phyloP scores from a whole-genome alignment of 108 stramenopile genomes.

The Chaetoceros tenuissimus region DNA sequence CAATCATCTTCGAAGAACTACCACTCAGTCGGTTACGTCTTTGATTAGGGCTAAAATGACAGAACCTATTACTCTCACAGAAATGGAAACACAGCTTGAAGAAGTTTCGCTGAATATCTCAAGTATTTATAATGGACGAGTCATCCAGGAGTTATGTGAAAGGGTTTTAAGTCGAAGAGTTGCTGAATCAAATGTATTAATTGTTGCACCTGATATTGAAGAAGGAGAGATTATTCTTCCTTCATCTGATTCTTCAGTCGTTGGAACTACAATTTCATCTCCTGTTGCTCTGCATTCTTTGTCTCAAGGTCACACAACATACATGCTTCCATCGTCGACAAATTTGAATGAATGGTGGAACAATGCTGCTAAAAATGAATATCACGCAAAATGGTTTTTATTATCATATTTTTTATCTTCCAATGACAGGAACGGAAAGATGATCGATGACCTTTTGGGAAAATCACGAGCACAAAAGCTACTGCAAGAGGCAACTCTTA shows the following conservation, averaged over 20 bases:
- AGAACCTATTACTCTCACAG: too few species aligned
- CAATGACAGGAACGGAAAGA: too few species aligned
- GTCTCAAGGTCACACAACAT: constrained; percentile 13
- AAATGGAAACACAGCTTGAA: too few species aligned
- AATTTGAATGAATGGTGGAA: constrained; percentile 24
- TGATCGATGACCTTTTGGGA: constrained; percentile 5
- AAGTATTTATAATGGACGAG: too few species aligned
- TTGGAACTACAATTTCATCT: constrained; percentile 8
- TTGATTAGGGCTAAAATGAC: too few species aligned
- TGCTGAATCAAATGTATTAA: constrained; percentile 29
- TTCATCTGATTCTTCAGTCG: constrained; percentile 8
- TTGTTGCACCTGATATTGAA: constrained; percentile 20
- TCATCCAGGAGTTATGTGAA: constrained; percentile 27
- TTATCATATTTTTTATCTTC: constrained; percentile 13
- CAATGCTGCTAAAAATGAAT: not conserved
- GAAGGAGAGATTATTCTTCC: not conserved
- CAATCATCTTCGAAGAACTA: too few species aligned
- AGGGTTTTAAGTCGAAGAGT: constrained; percentile 30
- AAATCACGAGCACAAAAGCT: constrained; percentile 2
- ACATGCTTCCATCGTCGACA: not conserved
- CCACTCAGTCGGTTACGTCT: too few species aligned
- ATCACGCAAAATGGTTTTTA: constrained; percentile 23
- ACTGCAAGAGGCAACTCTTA: constrained; percentile 14
- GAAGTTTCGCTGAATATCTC: too few species aligned
- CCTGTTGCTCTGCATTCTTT: constrained; percentile 6